Percentiles rank a stretch among this genome's conserved stretches.
phyloP scores from a whole-genome alignment of 2,329 filamentous ascomycete species.

The Paraphaeosphaeria sporulosa region DNA sequence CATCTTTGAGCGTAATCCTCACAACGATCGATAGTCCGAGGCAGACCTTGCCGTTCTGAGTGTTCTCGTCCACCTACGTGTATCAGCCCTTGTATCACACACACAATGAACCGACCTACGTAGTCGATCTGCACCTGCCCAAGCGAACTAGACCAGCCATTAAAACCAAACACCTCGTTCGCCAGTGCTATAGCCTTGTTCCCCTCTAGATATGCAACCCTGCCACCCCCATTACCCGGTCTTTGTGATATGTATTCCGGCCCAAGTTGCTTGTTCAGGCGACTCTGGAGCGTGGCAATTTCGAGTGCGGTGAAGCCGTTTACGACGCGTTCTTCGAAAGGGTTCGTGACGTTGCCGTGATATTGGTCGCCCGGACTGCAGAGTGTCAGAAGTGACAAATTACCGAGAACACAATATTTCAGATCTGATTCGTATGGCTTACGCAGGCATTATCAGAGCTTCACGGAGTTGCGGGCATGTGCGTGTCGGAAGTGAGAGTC shows the following conservation, averaged over 20 bases:
- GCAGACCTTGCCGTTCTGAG: constrained; percentile 78
- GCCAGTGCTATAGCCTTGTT: constrained; percentile 96
- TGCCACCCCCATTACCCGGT: constrained; percentile 80
- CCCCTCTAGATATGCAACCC: constrained; percentile 92
- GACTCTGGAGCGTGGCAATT: constrained; percentile 84
- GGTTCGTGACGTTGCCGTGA: constrained; percentile 64
- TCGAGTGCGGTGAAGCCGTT: constrained; percentile 87
- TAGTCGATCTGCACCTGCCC: constrained; percentile 95
- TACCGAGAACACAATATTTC: neutral
- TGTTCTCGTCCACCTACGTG: constrained; percentile 76
- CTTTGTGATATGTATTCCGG: constrained; percentile 94
- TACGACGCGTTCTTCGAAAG: constrained; percentile 80
- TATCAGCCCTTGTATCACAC: constrained; percentile 21
- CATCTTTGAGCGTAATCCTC: constrained; percentile 87
- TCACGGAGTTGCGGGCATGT: constrained; percentile 34
- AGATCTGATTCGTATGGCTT: constrained; percentile 21
- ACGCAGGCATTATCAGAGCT: constrained; percentile 45
- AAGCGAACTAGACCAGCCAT: constrained; percentile 97
- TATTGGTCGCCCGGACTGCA: constrained; percentile 50
- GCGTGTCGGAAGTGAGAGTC: constrained; percentile 30
- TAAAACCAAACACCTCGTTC: constrained; percentile 96
- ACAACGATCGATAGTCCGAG: constrained; percentile 90
- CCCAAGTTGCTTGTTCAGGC: constrained; percentile 90
- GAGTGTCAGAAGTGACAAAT: constrained; percentile 23
- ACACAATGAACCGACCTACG: constrained; percentile 53